Evolutionary conservation across 768 basidiomycete genomes (phyloP).

Genomic region (Asterophora parasitica): DNA sequence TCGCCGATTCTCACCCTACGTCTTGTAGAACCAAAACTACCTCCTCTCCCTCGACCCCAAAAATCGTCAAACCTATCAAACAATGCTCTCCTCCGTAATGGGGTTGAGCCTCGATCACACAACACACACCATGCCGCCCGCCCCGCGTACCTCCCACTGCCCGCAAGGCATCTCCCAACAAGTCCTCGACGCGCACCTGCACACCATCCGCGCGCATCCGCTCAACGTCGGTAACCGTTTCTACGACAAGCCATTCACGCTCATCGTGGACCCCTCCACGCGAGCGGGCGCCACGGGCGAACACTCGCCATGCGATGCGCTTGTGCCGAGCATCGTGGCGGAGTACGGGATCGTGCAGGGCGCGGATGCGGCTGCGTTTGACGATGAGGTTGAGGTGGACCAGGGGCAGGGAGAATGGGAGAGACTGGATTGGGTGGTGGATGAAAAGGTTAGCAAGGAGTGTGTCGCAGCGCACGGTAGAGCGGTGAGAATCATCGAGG

Average conservation of each 20-base stretch:
- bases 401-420: constrained; percentile 39
- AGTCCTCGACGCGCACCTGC: constrained; percentile 66
- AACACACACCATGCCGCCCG: constrained; percentile 39
- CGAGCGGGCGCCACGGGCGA: constrained; percentile 87
- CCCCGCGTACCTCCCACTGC: constrained; percentile 16
- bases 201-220: constrained; percentile 59
- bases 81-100: constrained; percentile 73
- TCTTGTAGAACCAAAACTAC: constrained; percentile 59
- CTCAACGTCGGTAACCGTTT: constrained; percentile 73
- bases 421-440: constrained; percentile 70
- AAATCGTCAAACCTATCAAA: constrained; percentile 57
- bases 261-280: constrained; percentile 81
- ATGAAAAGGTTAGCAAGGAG: constrained; percentile 51
- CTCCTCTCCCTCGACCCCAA: constrained; percentile 61
- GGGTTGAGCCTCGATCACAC: constrained; percentile 78
- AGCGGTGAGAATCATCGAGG: constrained; percentile 54
- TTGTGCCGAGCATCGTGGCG: constrained; percentile 82
- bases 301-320: constrained; percentile 85
- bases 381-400: constrained; percentile 7
- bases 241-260: constrained; percentile 82
- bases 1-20: too few species aligned
- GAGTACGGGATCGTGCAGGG: constrained; percentile 77
- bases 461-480: constrained; percentile 54
- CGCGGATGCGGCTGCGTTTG: constrained; percentile 47
- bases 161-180: constrained; percentile 31